Percentiles rank a stretch among this genome's conserved stretches.
Evolutionary conservation across 495 filamentous ascomycete species (phyloP).

Genomic region (Talaromyces thailandensis): DNA sequence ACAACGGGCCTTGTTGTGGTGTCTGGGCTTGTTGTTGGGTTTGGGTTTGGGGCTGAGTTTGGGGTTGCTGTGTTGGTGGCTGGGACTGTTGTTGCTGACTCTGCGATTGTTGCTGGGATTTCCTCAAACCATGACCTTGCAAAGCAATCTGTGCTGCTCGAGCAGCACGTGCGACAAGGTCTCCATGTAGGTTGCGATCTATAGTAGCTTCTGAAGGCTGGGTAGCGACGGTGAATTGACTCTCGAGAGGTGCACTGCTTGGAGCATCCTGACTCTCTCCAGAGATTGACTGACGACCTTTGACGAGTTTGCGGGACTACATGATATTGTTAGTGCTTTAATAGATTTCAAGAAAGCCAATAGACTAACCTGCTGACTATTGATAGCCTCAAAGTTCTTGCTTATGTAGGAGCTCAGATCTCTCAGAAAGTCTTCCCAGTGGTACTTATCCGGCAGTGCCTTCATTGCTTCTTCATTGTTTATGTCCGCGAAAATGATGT

Average conservation of each 20-base stretch:
- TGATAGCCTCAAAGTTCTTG: constrained; percentile 61
- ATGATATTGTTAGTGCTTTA: constrained; percentile 14
- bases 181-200: constrained; percentile 39
- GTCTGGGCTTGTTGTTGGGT: constrained; percentile 22
- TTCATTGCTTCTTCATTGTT: constrained; percentile 52
- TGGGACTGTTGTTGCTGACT: constrained; percentile 23
- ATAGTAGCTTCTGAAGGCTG: constrained; percentile 31
- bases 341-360: neutral
- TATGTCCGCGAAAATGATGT: constrained; percentile 56
- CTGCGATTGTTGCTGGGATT: constrained; percentile 34
- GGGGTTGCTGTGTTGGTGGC: constrained; percentile 14
- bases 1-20: constrained; percentile 15
- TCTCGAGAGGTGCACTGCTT: constrained; percentile 26
- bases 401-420: constrained; percentile 66
- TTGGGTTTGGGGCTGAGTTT: constrained; percentile 17
- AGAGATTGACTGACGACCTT: constrained; percentile 36
- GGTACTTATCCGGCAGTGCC: constrained; percentile 63
- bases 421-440: constrained; percentile 70
- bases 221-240: constrained; percentile 36
- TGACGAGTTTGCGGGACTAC: constrained; percentile 32
- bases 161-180: constrained; percentile 44
- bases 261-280: constrained; percentile 30
- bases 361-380: constrained; percentile 38
- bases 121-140: constrained; percentile 35
- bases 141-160: constrained; percentile 46